Conservation (phyloP, 306 rosid genomes). For the Carpinus viminea region DNA sequence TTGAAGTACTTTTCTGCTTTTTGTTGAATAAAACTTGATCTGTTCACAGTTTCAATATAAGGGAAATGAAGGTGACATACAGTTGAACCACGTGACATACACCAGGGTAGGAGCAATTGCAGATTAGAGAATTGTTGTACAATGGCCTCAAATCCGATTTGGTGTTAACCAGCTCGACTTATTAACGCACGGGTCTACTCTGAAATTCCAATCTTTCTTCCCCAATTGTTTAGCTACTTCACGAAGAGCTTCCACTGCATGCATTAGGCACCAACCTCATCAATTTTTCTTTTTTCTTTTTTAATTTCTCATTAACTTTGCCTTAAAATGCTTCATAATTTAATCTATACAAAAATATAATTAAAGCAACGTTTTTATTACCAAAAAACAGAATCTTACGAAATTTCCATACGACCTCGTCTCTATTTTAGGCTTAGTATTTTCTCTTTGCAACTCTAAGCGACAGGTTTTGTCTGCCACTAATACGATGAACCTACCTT, state of each 20-base stretch:
- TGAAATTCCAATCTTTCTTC: conserved; percentile 26
- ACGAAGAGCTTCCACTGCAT: conserved; percentile 16
- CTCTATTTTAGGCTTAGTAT: no score
- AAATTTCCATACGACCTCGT: no score
- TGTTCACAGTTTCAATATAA: neutral
- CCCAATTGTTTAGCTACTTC: conserved; percentile 20
- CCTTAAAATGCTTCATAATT: neutral
- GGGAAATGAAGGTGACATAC: neutral
- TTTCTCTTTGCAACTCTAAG: no score
- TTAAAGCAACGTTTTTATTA: no score
- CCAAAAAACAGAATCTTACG: no score
- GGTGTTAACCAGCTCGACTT: conserved; percentile 16
- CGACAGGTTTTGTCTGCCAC: no score
- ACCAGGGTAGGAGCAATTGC: conserved; percentile 19
- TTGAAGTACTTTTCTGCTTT: no score
- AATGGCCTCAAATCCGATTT: neutral
- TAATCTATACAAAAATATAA: no score
- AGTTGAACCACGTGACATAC: conserved; percentile 21
- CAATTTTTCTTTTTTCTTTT: neutral
- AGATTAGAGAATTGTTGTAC: conserved; percentile 26
- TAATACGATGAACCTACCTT: no score
- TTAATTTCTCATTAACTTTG: neutral
- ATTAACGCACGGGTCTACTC: conserved; percentile 23
- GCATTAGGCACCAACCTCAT: neutral
- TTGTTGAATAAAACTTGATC: no score